phyloP scores from a whole-genome alignment of 495 filamentous ascomycete genomes.

The Pyrenula massariospora region DNA sequence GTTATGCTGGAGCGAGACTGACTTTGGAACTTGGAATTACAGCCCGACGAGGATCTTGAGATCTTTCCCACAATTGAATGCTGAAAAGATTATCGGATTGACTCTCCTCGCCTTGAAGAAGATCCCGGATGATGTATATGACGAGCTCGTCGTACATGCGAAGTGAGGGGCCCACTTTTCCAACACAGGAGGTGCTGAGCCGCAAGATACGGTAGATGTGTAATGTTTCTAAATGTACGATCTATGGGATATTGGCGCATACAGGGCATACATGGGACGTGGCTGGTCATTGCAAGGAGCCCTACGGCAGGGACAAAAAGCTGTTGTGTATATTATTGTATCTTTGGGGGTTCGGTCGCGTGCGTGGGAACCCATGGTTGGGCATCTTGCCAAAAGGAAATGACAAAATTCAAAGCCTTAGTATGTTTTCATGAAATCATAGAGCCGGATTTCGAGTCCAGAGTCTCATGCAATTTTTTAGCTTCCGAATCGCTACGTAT shows the following conservation, averaged over 20 bases:
- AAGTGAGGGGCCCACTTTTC: conserved; percentile 38
- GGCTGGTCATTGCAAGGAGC: background rate
- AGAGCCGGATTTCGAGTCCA: no score
- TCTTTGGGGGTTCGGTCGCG: no score
- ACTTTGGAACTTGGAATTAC: conserved; percentile 10
- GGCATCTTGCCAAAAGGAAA: no score
- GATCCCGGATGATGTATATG: conserved; percentile 82
- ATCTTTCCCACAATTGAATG: conserved; percentile 76
- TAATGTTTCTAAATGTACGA: background rate
- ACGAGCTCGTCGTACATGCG: conserved; percentile 78
- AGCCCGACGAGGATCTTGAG: conserved; percentile 87
- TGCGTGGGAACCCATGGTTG: no score
- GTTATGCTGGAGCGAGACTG: background rate
- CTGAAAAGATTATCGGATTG: conserved; percentile 66
- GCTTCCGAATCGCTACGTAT: no score
- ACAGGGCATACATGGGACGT: background rate
- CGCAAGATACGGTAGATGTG: no score
- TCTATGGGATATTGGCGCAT: background rate
- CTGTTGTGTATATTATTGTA: background rate
- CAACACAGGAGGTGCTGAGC: no score
- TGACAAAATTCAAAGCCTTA: no score
- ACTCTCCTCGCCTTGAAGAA: conserved; percentile 70
- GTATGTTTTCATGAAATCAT: no score
- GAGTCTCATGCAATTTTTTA: no score
- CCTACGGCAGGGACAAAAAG: background rate